A percentile compares a stretch with the other conserved stretches of the same genome.
Conservation (phyloP, 805 yeast species). For the Yarrowia osloensis region DNA sequence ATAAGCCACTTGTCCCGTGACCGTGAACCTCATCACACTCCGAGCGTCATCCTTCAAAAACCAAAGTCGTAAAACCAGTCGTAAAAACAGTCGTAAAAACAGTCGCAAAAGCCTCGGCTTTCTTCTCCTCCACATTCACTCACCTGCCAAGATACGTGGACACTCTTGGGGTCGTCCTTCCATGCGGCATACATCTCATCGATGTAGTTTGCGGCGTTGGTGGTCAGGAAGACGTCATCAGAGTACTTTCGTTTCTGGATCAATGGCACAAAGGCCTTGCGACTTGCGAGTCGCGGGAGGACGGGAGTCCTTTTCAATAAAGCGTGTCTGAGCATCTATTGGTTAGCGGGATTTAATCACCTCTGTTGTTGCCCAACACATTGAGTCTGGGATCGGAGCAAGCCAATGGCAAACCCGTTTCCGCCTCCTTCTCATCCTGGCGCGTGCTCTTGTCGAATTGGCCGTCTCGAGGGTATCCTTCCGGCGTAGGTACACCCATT, state of each 20-base stretch:
- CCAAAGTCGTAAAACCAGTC: background rate
- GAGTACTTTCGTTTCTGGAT: conserved; percentile 34
- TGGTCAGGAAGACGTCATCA: conserved; percentile 74
- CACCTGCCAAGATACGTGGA: conserved; percentile 89
- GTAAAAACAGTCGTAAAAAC: background rate
- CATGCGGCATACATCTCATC: conserved; percentile 98
- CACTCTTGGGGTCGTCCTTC: conserved; percentile 85
- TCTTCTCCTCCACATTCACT: background rate
- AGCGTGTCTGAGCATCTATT: conserved; percentile 29
- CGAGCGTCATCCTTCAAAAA: background rate
- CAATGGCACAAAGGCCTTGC: conserved; percentile 28
- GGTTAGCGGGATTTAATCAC: conserved; percentile 27
- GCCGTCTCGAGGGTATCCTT: background rate
- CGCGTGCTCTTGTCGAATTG: background rate
- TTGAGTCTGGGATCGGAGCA: background rate
- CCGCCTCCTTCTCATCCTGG: background rate
- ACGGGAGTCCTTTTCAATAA: conserved; percentile 29
- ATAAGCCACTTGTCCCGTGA: conserved; percentile 5
- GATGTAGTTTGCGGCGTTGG: conserved; percentile 85
- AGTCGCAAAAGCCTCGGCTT: background rate
- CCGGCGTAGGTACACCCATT: conserved; percentile 5
- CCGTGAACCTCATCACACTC: too few species aligned
- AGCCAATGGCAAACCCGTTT: background rate
- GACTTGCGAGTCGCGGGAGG: conserved; percentile 27
- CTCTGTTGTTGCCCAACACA: background rate